Evolutionary conservation across 257 asterid genomes (phyloP).

Genomic region (Solanum virginianum): DNA sequence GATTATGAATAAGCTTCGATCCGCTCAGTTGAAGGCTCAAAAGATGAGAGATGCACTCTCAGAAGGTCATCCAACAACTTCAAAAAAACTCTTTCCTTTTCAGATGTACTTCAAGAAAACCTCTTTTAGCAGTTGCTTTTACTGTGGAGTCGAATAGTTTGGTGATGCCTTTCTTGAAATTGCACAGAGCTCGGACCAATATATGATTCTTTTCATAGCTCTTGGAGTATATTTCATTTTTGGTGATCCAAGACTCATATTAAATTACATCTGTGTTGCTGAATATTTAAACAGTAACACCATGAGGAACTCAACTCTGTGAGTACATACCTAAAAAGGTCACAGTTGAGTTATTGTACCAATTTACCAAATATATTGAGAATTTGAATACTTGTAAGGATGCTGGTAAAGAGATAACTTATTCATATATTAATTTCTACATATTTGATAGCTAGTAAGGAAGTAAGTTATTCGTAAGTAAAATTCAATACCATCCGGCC

Average conservation of each 20-base stretch:
- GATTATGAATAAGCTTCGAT: slow-evolving; percentile 36
- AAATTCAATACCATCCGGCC: too few species aligned
- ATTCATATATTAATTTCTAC: not conserved
- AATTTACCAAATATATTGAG: not conserved
- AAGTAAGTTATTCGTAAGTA: not conserved
- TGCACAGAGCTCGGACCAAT: not conserved
- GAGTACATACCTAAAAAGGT: not conserved
- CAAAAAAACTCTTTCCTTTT: slow-evolving; percentile 6
- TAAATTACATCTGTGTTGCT: not conserved
- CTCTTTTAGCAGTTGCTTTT: slow-evolving; percentile 23
- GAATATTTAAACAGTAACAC: not conserved
- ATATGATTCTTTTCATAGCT: not conserved
- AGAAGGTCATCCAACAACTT: slow-evolving; percentile 3
- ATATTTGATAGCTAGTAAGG: not conserved
- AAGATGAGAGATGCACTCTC: slow-evolving; percentile 25
- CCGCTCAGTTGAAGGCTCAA: slow-evolving; percentile 35
- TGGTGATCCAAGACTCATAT: not conserved
- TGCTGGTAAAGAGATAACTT: not conserved
- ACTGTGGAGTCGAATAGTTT: slow-evolving; percentile 4
- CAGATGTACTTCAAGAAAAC: slow-evolving; percentile 17
- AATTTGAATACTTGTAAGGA: not conserved
- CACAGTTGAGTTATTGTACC: not conserved
- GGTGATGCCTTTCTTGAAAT: not conserved
- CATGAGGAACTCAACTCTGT: not conserved
- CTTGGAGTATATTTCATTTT: not conserved